A percentile compares a stretch with the other conserved stretches of the same genome.
phyloP scores from a whole-genome alignment of 805 yeast species.

The Kodamaea fukazawae region DNA sequence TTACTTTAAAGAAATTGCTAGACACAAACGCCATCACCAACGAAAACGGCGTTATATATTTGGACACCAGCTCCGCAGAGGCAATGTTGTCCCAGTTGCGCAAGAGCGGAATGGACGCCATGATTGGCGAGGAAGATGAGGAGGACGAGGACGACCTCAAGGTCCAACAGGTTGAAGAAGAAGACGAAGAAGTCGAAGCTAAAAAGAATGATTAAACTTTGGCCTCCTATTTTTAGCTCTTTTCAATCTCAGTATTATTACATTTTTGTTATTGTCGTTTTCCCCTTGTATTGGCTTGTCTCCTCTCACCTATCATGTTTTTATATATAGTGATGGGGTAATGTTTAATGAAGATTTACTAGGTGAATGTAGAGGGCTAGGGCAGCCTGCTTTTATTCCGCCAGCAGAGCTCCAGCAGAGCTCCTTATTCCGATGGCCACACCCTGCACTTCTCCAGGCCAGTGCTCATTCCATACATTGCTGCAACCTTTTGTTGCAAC shows the following conservation, averaged over 20 bases:
- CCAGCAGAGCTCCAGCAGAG: no score
- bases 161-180: conserved; percentile 33
- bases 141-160: conserved; percentile 29
- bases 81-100: conserved; percentile 55
- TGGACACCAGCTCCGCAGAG: conserved; percentile 60
- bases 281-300: conserved; percentile 1
- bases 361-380: no score
- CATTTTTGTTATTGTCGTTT: conserved; percentile 6
- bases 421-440: no score
- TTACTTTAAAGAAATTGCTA: conserved; percentile 11
- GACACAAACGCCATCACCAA: conserved; percentile 49
- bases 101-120: conserved; percentile 27
- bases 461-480: no score
- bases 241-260: conserved; percentile 1
- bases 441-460: no score
- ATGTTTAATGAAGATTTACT: no score
- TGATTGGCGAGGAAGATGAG: conserved; percentile 24
- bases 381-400: no score
- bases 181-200: conserved; percentile 24
- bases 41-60: conserved; percentile 62
- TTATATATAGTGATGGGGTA: background rate
- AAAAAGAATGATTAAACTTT: conserved; percentile 10
- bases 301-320: background rate
- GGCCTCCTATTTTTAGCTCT: background rate
- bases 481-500: no score